Percentiles rank a stretch among this genome's conserved stretches.
Evolutionary conservation across 345 rosid genomes (phyloP).

Genomic region (Hirschfeldia incana): DNA sequence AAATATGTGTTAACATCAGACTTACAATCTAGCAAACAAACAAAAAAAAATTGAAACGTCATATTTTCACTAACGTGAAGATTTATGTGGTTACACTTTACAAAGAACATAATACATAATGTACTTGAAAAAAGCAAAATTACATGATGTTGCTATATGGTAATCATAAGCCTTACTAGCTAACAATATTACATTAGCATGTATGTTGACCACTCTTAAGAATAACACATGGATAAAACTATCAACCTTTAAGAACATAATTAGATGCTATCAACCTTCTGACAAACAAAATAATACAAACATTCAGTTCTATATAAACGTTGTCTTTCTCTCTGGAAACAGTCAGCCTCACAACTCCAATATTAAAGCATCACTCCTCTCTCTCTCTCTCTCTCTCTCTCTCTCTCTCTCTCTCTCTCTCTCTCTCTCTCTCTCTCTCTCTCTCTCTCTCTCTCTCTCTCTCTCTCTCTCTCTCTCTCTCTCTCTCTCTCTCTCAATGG

Average conservation of each 20-base stretch:
- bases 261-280: constrained; percentile 24
- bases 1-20: too few species aligned
- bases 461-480: not conserved
- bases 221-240: not conserved
- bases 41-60: too few species aligned
- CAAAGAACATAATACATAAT: too few species aligned
- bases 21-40: too few species aligned
- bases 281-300: constrained; percentile 1
- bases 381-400: constrained; percentile 6
- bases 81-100: too few species aligned
- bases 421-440: not conserved
- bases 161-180: too few species aligned
- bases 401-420: constrained; percentile 21
- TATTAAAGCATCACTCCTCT: constrained; percentile 1
- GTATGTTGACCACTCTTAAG: too few species aligned
- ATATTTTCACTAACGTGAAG: too few species aligned
- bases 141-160: too few species aligned
- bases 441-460: too few species aligned
- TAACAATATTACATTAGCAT: too few species aligned
- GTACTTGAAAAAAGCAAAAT: too few species aligned
- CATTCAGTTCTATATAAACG: constrained; percentile 20
- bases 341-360: constrained; percentile 21
- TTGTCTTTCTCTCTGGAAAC: constrained; percentile 20
- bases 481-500: constrained; percentile 26
- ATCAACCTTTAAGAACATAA: not conserved